phyloP scores from a whole-genome alignment of 306 rosid species.

The Boehmeria nivea region DNA sequence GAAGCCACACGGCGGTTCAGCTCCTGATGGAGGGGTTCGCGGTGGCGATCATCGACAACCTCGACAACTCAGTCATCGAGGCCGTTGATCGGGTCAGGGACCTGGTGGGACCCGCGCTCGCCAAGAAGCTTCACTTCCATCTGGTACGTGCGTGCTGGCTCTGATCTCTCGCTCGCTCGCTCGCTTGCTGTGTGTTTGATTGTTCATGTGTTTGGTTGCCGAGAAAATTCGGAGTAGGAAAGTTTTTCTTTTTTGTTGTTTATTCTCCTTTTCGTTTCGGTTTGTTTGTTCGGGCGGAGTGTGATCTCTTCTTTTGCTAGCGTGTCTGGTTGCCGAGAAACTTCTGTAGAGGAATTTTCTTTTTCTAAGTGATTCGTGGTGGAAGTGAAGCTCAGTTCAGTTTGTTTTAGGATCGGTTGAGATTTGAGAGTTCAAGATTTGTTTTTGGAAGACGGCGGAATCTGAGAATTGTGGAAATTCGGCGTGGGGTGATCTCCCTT shows the following conservation, averaged over 20 bases:
- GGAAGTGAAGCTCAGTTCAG: neutral
- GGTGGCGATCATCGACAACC: slow-evolving; percentile 63
- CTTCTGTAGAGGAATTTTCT: neutral
- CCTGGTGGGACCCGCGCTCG: slow-evolving; percentile 67
- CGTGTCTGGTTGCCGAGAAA: neutral
- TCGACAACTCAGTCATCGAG: slow-evolving; percentile 62
- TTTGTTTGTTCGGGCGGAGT: no score
- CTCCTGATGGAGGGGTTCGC: slow-evolving; percentile 61
- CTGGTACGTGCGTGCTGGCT: slow-evolving; percentile 30
- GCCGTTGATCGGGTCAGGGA: slow-evolving; percentile 69
- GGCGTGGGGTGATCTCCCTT: no score
- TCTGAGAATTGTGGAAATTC: no score
- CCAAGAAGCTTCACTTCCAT: slow-evolving; percentile 60
- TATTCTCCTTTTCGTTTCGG: no score
- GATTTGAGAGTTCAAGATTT: neutral
- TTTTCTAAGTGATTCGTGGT: neutral
- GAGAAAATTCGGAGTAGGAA: neutral
- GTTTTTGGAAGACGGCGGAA: neutral
- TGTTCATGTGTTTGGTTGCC: neutral
- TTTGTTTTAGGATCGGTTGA: neutral
- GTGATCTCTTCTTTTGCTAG: no score
- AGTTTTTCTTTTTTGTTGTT: no score
- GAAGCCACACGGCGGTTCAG: slow-evolving; percentile 84
- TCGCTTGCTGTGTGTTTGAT: neutral
- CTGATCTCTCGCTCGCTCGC: neutral